These are phyloP conservation scores for Sarocladium kiliense DNA, from an alignment of 2,329 filamentous ascomycete species.

Conservation along the genomic window DNA sequence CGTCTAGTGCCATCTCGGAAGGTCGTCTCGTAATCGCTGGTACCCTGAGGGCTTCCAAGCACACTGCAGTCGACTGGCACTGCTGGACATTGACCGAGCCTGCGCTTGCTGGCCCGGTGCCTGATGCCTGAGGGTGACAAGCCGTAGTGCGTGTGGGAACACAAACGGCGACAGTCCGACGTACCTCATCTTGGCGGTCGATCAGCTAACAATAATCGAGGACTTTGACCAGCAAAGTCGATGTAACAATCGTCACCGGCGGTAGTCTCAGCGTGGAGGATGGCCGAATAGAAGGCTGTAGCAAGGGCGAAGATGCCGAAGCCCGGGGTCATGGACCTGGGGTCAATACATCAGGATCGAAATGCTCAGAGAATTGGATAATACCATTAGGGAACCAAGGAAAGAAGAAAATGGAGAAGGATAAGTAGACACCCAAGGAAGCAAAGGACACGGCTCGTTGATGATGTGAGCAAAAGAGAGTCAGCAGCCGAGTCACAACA, in stretches of 20 bases:
- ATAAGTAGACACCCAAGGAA: not conserved
- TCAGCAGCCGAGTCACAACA: too few relatives aligned
- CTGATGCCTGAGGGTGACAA: not conserved
- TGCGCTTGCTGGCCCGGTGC: not conserved
- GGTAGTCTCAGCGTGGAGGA: not conserved
- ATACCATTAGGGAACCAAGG: not conserved
- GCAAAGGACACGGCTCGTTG: too few relatives aligned
- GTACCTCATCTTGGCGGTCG: conserved; percentile 8
- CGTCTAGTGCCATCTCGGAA: conserved; percentile 1
- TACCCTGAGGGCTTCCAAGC: not conserved
- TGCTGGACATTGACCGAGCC: not conserved
- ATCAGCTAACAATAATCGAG: not conserved
- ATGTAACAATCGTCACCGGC: not conserved
- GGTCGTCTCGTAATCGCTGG: not conserved
- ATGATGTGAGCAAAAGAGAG: too few relatives aligned
- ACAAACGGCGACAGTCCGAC: not conserved
- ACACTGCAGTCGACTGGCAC: not conserved
- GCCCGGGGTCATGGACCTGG: not conserved
- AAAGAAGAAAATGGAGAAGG: not conserved
- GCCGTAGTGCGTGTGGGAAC: not conserved
- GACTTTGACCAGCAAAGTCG: not conserved
- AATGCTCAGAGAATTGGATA: not conserved
- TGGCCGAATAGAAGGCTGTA: not conserved
- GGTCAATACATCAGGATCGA: not conserved
- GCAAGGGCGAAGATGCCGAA: not conserved